Evolutionary conservation across 106 monocot genomes (phyloP), one percentile per base, ranked within the genome.

Genomic region (Gastrodia elata): DNA sequence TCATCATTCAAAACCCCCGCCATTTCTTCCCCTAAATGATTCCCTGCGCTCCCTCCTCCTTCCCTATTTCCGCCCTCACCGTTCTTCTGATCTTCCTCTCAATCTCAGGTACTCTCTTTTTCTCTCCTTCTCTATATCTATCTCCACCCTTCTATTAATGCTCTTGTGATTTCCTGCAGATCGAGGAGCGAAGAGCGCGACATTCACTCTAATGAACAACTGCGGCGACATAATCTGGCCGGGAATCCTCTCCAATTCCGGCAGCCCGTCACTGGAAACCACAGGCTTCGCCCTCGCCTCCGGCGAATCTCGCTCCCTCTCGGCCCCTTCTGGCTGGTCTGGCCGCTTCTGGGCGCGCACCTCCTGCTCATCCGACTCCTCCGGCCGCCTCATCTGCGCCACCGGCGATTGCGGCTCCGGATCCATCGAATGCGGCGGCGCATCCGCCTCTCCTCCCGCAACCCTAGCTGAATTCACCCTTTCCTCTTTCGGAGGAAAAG

Each of bases 311-410:
- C 69, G 38, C 55, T 56, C 52, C 24, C 38, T 70, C 69, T n/a
- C 22, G 8, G 33, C 55, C 5, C 77, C 37, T 26, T 61, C 82
- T 34, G 80, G 84, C 13, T 90, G 94, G 94, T 85, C 86, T 20
- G 90, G 90, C 35, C 81, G 90, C 65, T 81, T 94, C 78, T 94
- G 87, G 94, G 91, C 79, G 2, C 87, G 85, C 25, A 94, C 87
- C 16, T 75, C 77, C 6, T 91, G 94, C 84, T 64, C 8, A 52
- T 79, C 76, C 71, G 87, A 88, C 76, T 9, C 44, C 30, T n/a
- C 76, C 46, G 79, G 85, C 37, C 56, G 40, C 24, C 83, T 80
- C 7, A 69, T 80, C 40, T 94, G 93, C 82, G 57, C 78, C 27
- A 88, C 93, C 6, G 90, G 85, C 1, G 93, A 94, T 84, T 94